Evolutionary conservation across 331 rosid genomes (phyloP), one percentile per base, ranked within the genome.

Genomic region (Malus hybrid): DNA sequence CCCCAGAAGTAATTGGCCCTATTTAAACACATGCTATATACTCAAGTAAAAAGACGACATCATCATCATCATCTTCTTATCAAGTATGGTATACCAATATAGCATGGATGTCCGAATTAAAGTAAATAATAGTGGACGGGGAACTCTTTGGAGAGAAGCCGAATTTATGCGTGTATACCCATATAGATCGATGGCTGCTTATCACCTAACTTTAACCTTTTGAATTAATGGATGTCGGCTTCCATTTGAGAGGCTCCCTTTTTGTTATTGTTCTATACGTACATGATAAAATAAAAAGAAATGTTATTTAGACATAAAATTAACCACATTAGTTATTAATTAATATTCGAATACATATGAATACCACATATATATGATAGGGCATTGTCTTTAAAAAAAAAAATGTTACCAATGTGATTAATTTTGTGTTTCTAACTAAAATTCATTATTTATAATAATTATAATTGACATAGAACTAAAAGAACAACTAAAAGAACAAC

Each of bases 91-190:
- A 29, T 28, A 24, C 7, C 9, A 16, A n/a, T 10, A 28, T 28
- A 71, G 28, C 5, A 48, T 27, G 52, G 24, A 29, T 48, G 28
- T 39, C 27, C 29, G 6, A 55, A n/a, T 31, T 36, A 61, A 73
- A 73, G 68, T 6, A 59, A 8, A 29, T n/a, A 27, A 27, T 24
- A 60, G 59, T 60, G 69, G 77, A 15, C 14, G 6, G 68, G 29
- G 77, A 73, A 73, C 59, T 73, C 69, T 10, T 60, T 60, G 59
- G 59, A 60, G 68, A 73, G 36, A 57, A 73, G 76, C 57, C 76
- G 29, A 39, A 22, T 73, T 73, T 11, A 8, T 36, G 57, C 20
- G 39, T 24, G 61, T 13, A 3, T 10, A 27, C 3, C 3, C 10
- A 20, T 10, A 4, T 28, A 6, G 1, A n/a, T 73, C 39, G 77